Percentiles rank a stretch among this genome's conserved stretches.
Conservation (phyloP, 345 rosid species). For the Salix caprea region DNA sequence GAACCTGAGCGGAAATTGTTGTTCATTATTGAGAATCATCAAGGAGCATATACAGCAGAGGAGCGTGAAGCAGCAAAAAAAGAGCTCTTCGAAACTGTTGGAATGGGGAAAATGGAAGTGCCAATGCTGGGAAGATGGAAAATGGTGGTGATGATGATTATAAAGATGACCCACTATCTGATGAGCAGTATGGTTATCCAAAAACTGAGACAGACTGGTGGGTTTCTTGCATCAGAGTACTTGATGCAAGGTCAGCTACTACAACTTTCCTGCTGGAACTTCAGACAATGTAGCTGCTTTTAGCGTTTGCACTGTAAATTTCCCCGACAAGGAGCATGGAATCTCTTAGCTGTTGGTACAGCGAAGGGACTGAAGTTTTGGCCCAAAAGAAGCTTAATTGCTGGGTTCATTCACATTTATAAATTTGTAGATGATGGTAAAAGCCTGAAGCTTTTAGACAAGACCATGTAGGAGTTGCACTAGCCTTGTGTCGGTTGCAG, state of each 20-base stretch:
- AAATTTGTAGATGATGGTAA: constrained; percentile 83
- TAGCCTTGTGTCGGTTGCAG: constrained; percentile 86
- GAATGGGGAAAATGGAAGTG: constrained; percentile 72
- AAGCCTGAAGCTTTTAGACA: constrained; percentile 83
- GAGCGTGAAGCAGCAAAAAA: constrained; percentile 95
- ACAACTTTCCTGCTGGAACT: no score
- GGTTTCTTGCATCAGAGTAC: constrained; percentile 97
- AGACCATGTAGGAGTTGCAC: constrained; percentile 96
- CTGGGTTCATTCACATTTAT: constrained; percentile 83
- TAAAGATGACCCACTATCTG: constrained; percentile 75
- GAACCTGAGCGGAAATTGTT: constrained; percentile 74
- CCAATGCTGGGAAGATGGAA: constrained; percentile 59
- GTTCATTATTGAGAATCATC: constrained; percentile 91
- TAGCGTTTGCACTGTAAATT: no score
- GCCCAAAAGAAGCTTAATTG: constrained; percentile 61
- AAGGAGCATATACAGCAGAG: constrained; percentile 91
- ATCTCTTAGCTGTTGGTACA: constrained; percentile 87
- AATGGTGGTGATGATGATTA: constrained; percentile 68
- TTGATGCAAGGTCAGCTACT: constrained; percentile 72
- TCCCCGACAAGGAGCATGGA: constrained; percentile 95
- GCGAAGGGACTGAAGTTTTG: constrained; percentile 89
- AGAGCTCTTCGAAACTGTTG: constrained; percentile 81
- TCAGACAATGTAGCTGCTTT: no score
- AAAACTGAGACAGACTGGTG: constrained; percentile 88
- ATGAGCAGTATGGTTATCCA: constrained; percentile 98